Percentiles rank a stretch among this genome's conserved stretches.
Conservation (phyloP, 2,329 filamentous ascomycete genomes). For the Aspergillus sp. region DNA sequence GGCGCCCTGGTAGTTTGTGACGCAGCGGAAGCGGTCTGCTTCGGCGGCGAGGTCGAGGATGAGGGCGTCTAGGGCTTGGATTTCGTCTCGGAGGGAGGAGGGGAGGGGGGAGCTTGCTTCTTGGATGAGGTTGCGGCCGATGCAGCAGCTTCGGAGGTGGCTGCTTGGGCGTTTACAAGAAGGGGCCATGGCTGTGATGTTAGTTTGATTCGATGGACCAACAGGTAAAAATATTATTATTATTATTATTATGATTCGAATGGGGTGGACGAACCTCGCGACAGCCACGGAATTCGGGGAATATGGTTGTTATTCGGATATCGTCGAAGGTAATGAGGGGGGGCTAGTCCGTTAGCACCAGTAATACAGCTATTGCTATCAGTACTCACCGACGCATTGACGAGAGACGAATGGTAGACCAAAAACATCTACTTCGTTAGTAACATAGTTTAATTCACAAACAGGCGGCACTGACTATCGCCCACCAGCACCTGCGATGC, state of each 20-base stretch:
- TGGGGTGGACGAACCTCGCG: neutral
- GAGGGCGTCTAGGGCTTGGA: neutral
- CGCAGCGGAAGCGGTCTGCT: constrained; percentile 5
- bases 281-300: neutral
- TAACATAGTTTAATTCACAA: too few species aligned
- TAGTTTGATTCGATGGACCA: too few species aligned
- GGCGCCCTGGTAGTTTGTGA: constrained; percentile 13
- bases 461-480: constrained; percentile 14
- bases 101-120: neutral
- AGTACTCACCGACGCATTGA: neutral
- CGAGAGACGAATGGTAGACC: neutral
- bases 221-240: too few species aligned
- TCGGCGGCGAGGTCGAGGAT: neutral
- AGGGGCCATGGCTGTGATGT: neutral
- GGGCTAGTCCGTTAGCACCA: neutral
- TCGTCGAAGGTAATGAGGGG: neutral
- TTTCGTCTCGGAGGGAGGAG: neutral
- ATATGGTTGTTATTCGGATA: neutral
- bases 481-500: constrained; percentile 26
- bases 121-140: constrained; percentile 12
- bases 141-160: constrained; percentile 8
- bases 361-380: neutral
- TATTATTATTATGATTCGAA: too few species aligned
- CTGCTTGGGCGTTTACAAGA: constrained; percentile 8
- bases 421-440: neutral